Evolutionary conservation across 2,329 filamentous ascomycete species (phyloP), one percentile per base, ranked within the genome.

Genomic region (Epichloe coenophiala): DNA sequence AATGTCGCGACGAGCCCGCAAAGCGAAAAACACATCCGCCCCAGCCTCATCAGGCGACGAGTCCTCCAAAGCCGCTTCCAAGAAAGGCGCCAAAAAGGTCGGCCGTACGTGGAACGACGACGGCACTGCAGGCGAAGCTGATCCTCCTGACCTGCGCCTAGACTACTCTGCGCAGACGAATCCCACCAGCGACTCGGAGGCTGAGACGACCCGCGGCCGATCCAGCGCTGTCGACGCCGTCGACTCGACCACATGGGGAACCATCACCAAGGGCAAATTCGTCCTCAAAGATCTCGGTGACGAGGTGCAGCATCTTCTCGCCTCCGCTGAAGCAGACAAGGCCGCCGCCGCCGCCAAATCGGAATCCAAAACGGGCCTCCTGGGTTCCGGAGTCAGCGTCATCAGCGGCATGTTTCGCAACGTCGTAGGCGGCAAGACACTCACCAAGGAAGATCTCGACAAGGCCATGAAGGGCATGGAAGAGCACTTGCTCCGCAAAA

Each of bases 381-480:
- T 96, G 12, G 86, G 85, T 31, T 83, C 88, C 4, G 81, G 89
- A 50, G 75, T 95, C 51, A 88, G 81, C 63, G 86, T 87, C 13
- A 86, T 97, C 55, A 83, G 87, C 49, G 87, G 88, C 17, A 78
- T 97, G 51, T 95, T 98, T 73, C 82, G 88, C 57, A 97, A 96
- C 63, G 85, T 98, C 39, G 85, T 98, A 1, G 93, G 93, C 50
- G 93, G 94, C 56, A 96, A 96, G 73, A 88, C 84, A 1, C 71
- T 98, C 61, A 94, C 88, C 1, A 87, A 89, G 65, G 80, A 86
- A 56, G 91, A 97, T 61, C 76, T 98, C 21, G 85, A 88, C 55
- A 95, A 94, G 65, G 87, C 93, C 2, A 83, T 98, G 71, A 93
- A 91, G 68, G 86, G 85, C 35, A 96, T 98, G 88, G 88, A 96